phyloP scores from a whole-genome alignment of 768 basidiomycete genomes.

The Hygrophorus russula region DNA sequence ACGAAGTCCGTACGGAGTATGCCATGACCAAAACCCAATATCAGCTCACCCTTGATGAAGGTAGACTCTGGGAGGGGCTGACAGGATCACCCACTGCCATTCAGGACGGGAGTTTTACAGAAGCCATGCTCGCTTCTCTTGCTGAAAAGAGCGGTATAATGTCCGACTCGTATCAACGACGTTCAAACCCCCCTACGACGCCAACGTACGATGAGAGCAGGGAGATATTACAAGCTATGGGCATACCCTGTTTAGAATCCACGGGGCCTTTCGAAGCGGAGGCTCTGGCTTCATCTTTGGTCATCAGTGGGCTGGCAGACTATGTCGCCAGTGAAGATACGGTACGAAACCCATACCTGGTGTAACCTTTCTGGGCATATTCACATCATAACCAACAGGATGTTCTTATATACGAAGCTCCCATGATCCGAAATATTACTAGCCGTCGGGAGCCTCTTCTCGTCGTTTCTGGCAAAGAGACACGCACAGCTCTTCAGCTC shows the following conservation, averaged over 20 bases:
- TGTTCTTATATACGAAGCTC: conserved; percentile 73
- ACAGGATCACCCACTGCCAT: conserved; percentile 4
- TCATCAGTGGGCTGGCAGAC: conserved; percentile 65
- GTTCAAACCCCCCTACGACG: conserved; percentile 48
- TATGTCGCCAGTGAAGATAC: conserved; percentile 90
- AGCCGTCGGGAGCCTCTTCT: conserved; percentile 46
- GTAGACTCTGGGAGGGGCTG: conserved; percentile 43
- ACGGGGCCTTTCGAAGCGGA: conserved; percentile 73
- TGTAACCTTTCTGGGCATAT: conserved; percentile 2
- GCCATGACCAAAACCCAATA: conserved; percentile 53
- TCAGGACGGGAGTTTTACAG: conserved; percentile 5
- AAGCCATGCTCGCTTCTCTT: conserved; percentile 19
- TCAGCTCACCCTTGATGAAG: conserved; percentile 50
- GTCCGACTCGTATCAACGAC: conserved; percentile 53
- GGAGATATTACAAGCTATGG: conserved; percentile 65
- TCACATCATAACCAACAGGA: conserved; percentile 33
- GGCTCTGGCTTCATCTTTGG: conserved; percentile 72
- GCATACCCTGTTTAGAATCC: conserved; percentile 66
- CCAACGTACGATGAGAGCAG: conserved; percentile 62
- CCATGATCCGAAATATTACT: conserved; percentile 71
- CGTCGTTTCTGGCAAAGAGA: conserved; percentile 49
- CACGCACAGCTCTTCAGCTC: conserved; percentile 49
- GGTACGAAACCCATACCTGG: conserved; percentile 24
- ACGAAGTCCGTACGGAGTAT: conserved; percentile 27
- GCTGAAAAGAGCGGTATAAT: conserved; percentile 43